Evolutionary conservation across 1,139 yeast genomes (phyloP).

Genomic region (Magnusiomyces magnusii): DNA sequence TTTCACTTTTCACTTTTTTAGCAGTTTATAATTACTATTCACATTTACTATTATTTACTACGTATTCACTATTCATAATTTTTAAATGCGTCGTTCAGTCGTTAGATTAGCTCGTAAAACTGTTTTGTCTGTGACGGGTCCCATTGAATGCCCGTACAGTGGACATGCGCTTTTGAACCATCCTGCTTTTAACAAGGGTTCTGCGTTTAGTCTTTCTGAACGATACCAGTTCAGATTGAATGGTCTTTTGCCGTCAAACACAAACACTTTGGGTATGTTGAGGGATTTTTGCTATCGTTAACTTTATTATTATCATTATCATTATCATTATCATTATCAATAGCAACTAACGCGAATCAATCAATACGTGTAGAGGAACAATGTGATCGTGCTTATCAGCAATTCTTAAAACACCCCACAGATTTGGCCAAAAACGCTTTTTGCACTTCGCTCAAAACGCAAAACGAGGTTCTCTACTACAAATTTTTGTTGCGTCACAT

Average conservation of each 20-base stretch:
- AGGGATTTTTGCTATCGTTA: conserved; percentile 29
- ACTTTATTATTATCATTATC: neutral
- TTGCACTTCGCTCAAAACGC: conserved; percentile 84
- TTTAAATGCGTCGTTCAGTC: neutral
- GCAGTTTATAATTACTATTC: neutral
- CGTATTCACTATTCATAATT: neutral
- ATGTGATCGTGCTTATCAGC: conserved; percentile 84
- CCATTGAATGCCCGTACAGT: neutral
- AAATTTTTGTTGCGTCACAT: conserved; percentile 82
- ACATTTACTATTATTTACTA: neutral
- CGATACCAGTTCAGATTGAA: conserved; percentile 70
- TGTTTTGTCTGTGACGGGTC: conserved; percentile 1
- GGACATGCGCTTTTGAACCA: neutral
- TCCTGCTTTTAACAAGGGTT: conserved; percentile 58
- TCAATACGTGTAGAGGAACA: conserved; percentile 57
- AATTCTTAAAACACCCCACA: conserved; percentile 68
- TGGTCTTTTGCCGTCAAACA: conserved; percentile 78
- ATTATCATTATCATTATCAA: neutral
- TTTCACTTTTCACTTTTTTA: no score
- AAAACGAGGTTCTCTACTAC: conserved; percentile 84
- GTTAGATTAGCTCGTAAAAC: neutral
- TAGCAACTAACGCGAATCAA: neutral
- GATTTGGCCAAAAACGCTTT: conserved; percentile 88
- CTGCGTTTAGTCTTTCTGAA: conserved; percentile 82
- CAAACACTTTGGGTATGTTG: conserved; percentile 65